These are phyloP conservation scores for Microbotryum lychnidis-dioicae DNA, from an alignment of 1,284 basidiomycete species.

Conservation along the genomic window DNA sequence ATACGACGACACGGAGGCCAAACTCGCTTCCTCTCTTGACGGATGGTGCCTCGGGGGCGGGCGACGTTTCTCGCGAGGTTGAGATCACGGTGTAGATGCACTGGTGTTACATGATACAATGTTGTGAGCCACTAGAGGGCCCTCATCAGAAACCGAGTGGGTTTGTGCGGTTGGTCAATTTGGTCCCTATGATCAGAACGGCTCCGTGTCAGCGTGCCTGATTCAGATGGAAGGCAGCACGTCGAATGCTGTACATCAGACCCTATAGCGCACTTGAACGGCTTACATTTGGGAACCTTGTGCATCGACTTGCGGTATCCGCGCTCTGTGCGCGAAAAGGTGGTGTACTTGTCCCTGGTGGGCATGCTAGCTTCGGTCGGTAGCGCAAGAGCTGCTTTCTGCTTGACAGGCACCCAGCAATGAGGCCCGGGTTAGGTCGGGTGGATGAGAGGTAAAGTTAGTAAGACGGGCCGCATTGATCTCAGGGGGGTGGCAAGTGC, in stretches of 20 bases:
- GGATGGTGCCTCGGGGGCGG: too few relatives aligned
- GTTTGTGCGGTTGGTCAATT: constrained; percentile 76
- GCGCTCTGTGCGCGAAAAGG: constrained; percentile 61
- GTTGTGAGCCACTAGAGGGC: too few relatives aligned
- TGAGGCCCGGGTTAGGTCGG: neutral
- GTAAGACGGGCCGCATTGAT: too few relatives aligned
- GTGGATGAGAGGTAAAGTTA: neutral
- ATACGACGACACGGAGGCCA: too few relatives aligned
- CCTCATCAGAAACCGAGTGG: constrained; percentile 70
- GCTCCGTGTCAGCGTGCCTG: too few relatives aligned
- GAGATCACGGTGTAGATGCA: neutral
- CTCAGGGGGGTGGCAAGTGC: neutral
- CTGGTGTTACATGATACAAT: neutral
- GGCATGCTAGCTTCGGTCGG: constrained; percentile 85
- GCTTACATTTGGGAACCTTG: constrained; percentile 52
- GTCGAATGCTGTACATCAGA: neutral
- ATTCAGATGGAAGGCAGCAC: neutral
- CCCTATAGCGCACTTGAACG: too few relatives aligned
- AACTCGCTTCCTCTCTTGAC: too few relatives aligned
- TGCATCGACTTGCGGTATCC: constrained; percentile 91
- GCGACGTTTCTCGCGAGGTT: too few relatives aligned
- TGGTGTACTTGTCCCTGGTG: constrained; percentile 88
- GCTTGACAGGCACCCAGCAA: neutral
- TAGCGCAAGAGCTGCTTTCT: constrained; percentile 62
- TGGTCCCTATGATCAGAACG: constrained; percentile 3